Evolutionary conservation across 2,329 filamentous ascomycete genomes (phyloP).

Genomic region (Calonectria fujianensis): DNA sequence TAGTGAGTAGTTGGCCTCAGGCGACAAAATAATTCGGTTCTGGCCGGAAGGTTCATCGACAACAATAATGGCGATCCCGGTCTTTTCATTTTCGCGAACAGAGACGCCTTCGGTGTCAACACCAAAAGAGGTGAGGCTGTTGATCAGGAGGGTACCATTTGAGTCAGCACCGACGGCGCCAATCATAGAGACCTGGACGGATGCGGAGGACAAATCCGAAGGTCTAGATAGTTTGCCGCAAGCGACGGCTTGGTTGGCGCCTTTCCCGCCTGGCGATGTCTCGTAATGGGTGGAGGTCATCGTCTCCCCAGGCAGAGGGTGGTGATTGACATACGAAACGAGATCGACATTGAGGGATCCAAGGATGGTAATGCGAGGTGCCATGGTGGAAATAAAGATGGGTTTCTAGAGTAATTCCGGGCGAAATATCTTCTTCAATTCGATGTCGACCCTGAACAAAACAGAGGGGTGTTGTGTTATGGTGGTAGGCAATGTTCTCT

Average conservation of each 20-base stretch:
- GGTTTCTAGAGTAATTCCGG: too few relatives aligned
- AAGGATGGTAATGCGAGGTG: slow-evolving; percentile 64
- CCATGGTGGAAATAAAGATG: slow-evolving; percentile 4
- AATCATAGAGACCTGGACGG: slow-evolving; percentile 71
- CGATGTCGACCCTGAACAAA: too few relatives aligned
- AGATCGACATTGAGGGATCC: slow-evolving; percentile 84
- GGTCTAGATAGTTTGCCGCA: slow-evolving; percentile 75
- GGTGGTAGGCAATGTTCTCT: too few relatives aligned
- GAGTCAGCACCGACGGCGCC: slow-evolving; percentile 74
- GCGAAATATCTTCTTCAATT: not conserved
- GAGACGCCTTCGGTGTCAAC: slow-evolving; percentile 67
- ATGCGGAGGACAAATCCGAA: slow-evolving; percentile 31
- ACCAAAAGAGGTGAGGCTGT: slow-evolving; percentile 67
- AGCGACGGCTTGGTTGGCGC: slow-evolving; percentile 84
- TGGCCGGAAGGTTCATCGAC: slow-evolving; percentile 73
- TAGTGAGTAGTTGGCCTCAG: slow-evolving; percentile 69
- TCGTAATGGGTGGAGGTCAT: slow-evolving; percentile 79
- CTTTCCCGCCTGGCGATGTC: slow-evolving; percentile 80
- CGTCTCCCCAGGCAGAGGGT: slow-evolving; percentile 82
- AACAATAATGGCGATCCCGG: slow-evolving; percentile 75
- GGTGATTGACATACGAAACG: slow-evolving; percentile 79
- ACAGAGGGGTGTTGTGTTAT: too few relatives aligned
- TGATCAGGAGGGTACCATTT: slow-evolving; percentile 68
- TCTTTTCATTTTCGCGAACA: slow-evolving; percentile 63
- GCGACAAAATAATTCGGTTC: slow-evolving; percentile 75